A percentile compares a stretch with the other conserved stretches of the same genome.
phyloP scores from a whole-genome alignment of 176 grass and related monocot species.

The Lolium rigidum region DNA sequence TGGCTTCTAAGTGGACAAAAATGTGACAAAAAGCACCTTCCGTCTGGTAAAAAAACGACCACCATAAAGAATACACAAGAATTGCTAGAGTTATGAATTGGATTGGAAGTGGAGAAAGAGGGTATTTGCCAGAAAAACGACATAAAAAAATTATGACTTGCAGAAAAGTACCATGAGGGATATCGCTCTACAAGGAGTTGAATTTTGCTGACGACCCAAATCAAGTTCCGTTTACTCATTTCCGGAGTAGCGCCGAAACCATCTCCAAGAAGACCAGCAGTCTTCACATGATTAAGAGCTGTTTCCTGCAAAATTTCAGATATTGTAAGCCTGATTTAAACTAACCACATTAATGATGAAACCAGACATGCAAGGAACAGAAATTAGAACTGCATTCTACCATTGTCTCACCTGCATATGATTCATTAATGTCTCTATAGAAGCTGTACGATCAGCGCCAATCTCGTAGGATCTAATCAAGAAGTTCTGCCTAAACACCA shows the following conservation, averaged over 20 bases:
- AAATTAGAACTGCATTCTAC: background rate
- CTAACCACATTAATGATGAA: constrained; percentile 13
- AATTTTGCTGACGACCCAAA: constrained; percentile 99
- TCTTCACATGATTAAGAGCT: constrained; percentile 94
- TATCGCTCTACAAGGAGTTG: constrained; percentile 90
- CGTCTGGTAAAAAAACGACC: background rate
- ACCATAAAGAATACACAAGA: constrained; percentile 5
- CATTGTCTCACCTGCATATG: constrained; percentile 83
- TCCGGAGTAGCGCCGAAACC: constrained; percentile 96
- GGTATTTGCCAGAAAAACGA: constrained; percentile 20
- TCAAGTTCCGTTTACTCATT: constrained; percentile 98
- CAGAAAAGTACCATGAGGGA: constrained; percentile 80
- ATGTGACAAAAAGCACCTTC: background rate
- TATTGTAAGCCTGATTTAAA: constrained; percentile 11
- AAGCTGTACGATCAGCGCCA: constrained; percentile 93
- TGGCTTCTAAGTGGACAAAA: background rate
- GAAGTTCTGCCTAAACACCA: constrained; percentile 95
- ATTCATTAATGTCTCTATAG: constrained; percentile 98
- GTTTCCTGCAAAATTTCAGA: constrained; percentile 74
- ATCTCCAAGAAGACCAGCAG: constrained; percentile 85
- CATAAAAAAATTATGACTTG: background rate
- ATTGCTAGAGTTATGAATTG: constrained; percentile 13
- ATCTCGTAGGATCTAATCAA: constrained; percentile 98
- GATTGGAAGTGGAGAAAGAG: constrained; percentile 19
- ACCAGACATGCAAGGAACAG: background rate